Evolutionary conservation across 768 basidiomycete species (phyloP).

Genomic region (Gymnopilus dilepis): DNA sequence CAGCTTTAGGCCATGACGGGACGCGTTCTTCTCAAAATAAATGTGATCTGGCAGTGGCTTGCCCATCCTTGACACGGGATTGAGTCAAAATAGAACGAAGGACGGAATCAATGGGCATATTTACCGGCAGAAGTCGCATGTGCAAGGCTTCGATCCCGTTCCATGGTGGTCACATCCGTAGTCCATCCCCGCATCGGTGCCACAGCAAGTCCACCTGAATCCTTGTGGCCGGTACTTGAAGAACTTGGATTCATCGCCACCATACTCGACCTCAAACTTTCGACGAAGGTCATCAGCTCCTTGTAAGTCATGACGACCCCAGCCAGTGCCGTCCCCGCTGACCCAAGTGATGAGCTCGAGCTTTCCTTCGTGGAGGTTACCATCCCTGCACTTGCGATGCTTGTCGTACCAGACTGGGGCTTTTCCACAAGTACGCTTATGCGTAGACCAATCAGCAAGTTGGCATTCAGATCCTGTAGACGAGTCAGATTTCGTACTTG

Average conservation of each 20-base stretch:
- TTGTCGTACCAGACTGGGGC: slow-evolving; percentile 37
- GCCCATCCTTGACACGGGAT: slow-evolving; percentile 34
- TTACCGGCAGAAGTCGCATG: slow-evolving; percentile 45
- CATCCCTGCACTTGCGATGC: slow-evolving; percentile 36
- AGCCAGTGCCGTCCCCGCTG: slow-evolving; percentile 34
- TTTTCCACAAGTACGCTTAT: slow-evolving; percentile 33
- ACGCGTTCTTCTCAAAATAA: slow-evolving; percentile 32
- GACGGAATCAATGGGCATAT: not conserved
- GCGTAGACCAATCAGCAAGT: slow-evolving; percentile 35
- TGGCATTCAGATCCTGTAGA: slow-evolving; percentile 32
- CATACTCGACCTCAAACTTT: slow-evolving; percentile 34
- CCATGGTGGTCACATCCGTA: slow-evolving; percentile 47
- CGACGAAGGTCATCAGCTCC: slow-evolving; percentile 35
- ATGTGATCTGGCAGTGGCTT: slow-evolving; percentile 36
- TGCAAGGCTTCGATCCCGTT: slow-evolving; percentile 38
- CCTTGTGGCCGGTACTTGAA: slow-evolving; percentile 36
- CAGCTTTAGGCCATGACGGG: slow-evolving; percentile 37
- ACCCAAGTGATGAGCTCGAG: slow-evolving; percentile 44
- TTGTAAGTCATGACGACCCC: slow-evolving; percentile 32
- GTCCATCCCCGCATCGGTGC: slow-evolving; percentile 37
- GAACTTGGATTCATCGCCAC: slow-evolving; percentile 33
- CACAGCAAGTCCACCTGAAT: slow-evolving; percentile 47
- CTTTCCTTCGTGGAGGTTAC: slow-evolving; percentile 36
- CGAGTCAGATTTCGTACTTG: not conserved
- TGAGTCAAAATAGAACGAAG: not conserved